Base-by-base conservation (phyloP, 2,329 filamentous ascomycete genomes). In the Purpureocillium lavendulum region DNA sequence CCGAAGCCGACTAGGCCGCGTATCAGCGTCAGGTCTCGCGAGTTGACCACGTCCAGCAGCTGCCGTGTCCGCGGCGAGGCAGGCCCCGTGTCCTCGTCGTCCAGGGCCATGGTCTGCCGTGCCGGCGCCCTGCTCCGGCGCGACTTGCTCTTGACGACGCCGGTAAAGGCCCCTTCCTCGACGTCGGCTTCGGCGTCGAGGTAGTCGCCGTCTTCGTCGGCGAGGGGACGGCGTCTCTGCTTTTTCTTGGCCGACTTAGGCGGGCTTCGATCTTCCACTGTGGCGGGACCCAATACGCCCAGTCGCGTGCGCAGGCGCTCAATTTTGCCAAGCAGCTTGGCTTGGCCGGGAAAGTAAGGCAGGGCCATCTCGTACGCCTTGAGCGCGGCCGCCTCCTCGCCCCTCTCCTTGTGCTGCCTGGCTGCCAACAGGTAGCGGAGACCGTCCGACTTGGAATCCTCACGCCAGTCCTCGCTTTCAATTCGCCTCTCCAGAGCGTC, bases 401-500 rank as follows among this genome's bases (percentile, higher is more conserved):
- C 87, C 4, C 79, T 74, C 38, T 87, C 86, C 55, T 89, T 88
- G 54, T 94, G 85, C 57, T 96, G 88, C 48, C 92, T 85, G 1
- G 87, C 90, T 72, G 92, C 87, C n/a, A 96, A 70, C 28, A 97
- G 65, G 51, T 84, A 87, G 10, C 87, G 84, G 21, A 97, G 62
- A 0, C 90, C 92, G 46, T 95, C 87, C 0, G 86, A 82, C 39
- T 84, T 79, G 18, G 73, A 69, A 51, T 94, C 87, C 30, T 89
- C 86, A 34, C 58, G 55, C 43, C 65, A 67, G 33, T 70, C 75
- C 15, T 77, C 77, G 42, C 56, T 60, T 24, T 90, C 84, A 21
- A 97, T 84, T n/a, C 86, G 83, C 48, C 82, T 77, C 61, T 97
- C 90, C 4, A 97, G 71, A 1, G 84, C 82, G 42, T 95, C 87